phyloP scores from a whole-genome alignment of 2,329 filamentous ascomycete species.

The Neofusicoccum parvum region DNA sequence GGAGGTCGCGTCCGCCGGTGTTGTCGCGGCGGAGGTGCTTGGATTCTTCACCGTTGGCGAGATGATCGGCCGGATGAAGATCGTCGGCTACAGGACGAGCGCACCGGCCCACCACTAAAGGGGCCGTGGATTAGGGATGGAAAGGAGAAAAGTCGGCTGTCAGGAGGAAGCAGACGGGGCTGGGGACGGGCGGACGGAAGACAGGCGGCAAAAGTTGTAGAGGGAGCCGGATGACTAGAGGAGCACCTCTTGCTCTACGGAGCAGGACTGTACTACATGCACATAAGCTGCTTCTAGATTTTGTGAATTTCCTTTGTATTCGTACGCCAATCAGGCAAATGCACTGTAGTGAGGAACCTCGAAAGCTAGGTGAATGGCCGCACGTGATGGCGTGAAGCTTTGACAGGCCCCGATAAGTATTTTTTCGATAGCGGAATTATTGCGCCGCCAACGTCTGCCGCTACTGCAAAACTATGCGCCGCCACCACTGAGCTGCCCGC shows the following conservation, averaged over 20 bases:
- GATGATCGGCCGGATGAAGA: conserved; percentile 93
- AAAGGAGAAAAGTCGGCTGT: conserved; percentile 4
- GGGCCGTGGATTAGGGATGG: neutral
- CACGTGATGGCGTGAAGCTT: conserved; percentile 13
- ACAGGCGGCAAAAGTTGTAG: conserved; percentile 19
- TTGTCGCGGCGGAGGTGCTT: conserved; percentile 81
- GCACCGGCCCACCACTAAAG: conserved; percentile 36
- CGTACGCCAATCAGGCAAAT: conserved; percentile 24
- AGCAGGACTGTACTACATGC: conserved; percentile 40
- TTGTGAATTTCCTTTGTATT: conserved; percentile 34
- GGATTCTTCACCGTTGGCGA: conserved; percentile 98
- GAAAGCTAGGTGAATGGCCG: neutral
- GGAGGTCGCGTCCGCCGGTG: conserved; percentile 72
- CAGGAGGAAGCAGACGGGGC: conserved; percentile 14
- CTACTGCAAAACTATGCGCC: conserved; percentile 1
- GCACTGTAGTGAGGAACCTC: neutral
- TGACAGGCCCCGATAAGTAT: conserved; percentile 3
- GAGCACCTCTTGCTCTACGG: conserved; percentile 22
- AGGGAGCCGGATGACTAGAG: conserved; percentile 18
- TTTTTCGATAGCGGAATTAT: conserved; percentile 19
- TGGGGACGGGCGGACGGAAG: conserved; percentile 3
- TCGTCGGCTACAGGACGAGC: conserved; percentile 74
- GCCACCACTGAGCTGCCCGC: neutral
- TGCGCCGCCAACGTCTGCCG: conserved; percentile 11
- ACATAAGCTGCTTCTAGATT: conserved; percentile 44